These are phyloP conservation scores for Boletellus emodensis DNA, from an alignment of 768 basidiomycete species.

Conservation along the genomic window DNA sequence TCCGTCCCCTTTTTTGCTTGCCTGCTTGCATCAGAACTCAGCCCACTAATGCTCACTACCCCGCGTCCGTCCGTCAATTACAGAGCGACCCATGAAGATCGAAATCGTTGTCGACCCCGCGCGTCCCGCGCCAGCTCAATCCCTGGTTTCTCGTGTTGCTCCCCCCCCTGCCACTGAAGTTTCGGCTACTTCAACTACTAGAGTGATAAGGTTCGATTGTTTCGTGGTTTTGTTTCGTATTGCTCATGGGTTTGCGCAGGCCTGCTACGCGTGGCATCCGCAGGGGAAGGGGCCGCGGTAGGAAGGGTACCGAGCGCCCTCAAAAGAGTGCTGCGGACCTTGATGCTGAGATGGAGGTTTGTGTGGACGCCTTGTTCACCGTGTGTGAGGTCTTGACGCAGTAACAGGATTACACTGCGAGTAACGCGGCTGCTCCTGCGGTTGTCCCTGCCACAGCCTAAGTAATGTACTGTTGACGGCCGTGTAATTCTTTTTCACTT, in stretches of 20 bases:
- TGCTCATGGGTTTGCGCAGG: slow-evolving; percentile 19
- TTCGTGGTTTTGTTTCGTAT: not conserved
- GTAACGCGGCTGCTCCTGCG: slow-evolving; percentile 42
- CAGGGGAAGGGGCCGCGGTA: slow-evolving; percentile 41
- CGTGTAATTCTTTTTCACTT: slow-evolving; percentile 2
- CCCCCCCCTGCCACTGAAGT: slow-evolving; percentile 47
- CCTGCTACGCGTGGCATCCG: slow-evolving; percentile 42
- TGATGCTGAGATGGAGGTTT: slow-evolving; percentile 97
- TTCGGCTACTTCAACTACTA: slow-evolving; percentile 14
- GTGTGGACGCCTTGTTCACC: slow-evolving; percentile 15
- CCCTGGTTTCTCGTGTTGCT: slow-evolving; percentile 82
- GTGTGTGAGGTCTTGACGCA: not conserved
- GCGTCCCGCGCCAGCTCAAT: slow-evolving; percentile 52
- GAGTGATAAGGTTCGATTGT: slow-evolving; percentile 35
- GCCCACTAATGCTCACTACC: slow-evolving; percentile 35
- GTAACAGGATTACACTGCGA: slow-evolving; percentile 64
- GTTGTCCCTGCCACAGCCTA: slow-evolving; percentile 41
- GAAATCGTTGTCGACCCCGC: slow-evolving; percentile 93
- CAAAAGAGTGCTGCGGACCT: slow-evolving; percentile 84
- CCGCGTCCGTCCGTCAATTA: slow-evolving; percentile 33
- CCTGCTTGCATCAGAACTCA: slow-evolving; percentile 34
- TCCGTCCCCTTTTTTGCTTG: slow-evolving; percentile 44
- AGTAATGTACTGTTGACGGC: slow-evolving; percentile 2
- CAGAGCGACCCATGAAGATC: slow-evolving; percentile 98
- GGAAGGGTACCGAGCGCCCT: slow-evolving; percentile 54